A percentile compares a stretch with the other conserved stretches of the same genome.
Evolutionary conservation across 2,329 filamentous ascomycete genomes (phyloP).

Genomic region (Raffaelea arxii): DNA sequence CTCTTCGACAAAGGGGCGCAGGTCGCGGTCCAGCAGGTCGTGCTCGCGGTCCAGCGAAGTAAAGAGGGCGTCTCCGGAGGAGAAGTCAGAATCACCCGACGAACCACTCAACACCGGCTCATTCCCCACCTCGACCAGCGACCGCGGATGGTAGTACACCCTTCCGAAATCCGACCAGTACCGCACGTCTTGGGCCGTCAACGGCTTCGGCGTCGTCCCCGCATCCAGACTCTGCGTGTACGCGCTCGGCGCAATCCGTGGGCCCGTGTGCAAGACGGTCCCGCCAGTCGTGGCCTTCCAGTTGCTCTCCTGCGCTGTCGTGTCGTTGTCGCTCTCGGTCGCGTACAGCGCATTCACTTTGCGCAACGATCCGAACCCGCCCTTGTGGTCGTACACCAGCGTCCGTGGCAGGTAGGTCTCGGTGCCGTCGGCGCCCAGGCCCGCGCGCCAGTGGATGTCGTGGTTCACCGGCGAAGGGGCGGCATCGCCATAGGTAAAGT

Average conservation of each 20-base stretch:
- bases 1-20: constrained; percentile 82
- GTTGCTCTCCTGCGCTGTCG: constrained; percentile 1
- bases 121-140: constrained; percentile 61
- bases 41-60: constrained; percentile 64
- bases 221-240: constrained; percentile 76
- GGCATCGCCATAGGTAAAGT: constrained; percentile 78
- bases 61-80: constrained; percentile 63
- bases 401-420: constrained; percentile 91
- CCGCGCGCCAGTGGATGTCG: constrained; percentile 80
- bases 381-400: constrained; percentile 90
- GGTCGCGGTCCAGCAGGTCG: constrained; percentile 82
- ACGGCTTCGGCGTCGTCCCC: constrained; percentile 49
- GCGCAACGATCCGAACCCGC: constrained; percentile 78
- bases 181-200: constrained; percentile 64
- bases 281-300: constrained; percentile 39
- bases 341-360: constrained; percentile 81
- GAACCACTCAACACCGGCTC: constrained; percentile 8
- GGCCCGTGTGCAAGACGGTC: constrained; percentile 58
- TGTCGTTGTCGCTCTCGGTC: constrained; percentile 18
- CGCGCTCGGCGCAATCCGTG: constrained; percentile 56
- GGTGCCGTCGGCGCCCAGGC: constrained; percentile 68
- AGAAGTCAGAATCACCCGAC: not conserved
- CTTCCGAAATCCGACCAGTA: constrained; percentile 97
- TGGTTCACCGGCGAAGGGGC: constrained; percentile 59
- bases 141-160: constrained; percentile 84